Evolutionary conservation across 108 stramenopile species (phyloP).

Genomic region (Pseudonitzschia delicatissima): DNA sequence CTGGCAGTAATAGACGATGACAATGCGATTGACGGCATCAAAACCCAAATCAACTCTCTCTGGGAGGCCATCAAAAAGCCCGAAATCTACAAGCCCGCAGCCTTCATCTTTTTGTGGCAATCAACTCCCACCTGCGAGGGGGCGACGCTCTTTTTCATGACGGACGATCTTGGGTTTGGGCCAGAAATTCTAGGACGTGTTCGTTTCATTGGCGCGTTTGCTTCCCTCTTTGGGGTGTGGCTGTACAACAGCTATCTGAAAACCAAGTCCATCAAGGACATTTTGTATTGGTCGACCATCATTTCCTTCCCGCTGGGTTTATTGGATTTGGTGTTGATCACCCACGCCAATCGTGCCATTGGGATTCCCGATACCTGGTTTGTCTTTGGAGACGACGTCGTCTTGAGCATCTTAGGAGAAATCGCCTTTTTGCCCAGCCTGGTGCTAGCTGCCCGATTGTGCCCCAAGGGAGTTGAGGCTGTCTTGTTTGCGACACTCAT

Average conservation of each 20-base stretch:
- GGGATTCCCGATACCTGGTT: slow-evolving; percentile 92
- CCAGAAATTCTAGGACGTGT: slow-evolving; percentile 94
- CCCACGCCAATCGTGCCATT: slow-evolving; percentile 77
- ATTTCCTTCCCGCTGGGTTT: slow-evolving; percentile 71
- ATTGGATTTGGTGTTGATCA: slow-evolving; percentile 77
- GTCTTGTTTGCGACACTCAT: slow-evolving; percentile 90
- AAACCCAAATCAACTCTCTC: slow-evolving; percentile 63
- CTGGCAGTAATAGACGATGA: not conserved
- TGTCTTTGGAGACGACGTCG: slow-evolving; percentile 92
- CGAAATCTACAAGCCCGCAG: slow-evolving; percentile 86
- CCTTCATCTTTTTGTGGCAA: slow-evolving; percentile 94
- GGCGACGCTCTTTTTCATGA: slow-evolving; percentile 92
- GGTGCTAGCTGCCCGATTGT: slow-evolving; percentile 89
- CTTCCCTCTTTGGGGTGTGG: slow-evolving; percentile 85
- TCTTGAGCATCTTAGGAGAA: slow-evolving; percentile 83
- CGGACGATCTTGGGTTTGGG: slow-evolving; percentile 87
- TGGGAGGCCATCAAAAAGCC: slow-evolving; percentile 81
- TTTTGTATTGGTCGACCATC: slow-evolving; percentile 84
- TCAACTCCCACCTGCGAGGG: slow-evolving; percentile 91
- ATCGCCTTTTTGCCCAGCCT: slow-evolving; percentile 93
- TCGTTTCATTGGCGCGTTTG: slow-evolving; percentile 75
- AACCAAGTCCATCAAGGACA: slow-evolving; percentile 65
- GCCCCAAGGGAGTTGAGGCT: slow-evolving; percentile 93
- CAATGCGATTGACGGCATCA: slow-evolving; percentile 25
- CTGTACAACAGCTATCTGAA: slow-evolving; percentile 60